A percentile compares a stretch with the other conserved stretches of the same genome.
phyloP scores from a whole-genome alignment of 352 stramenopile species.

The Phytophthora tentaculata region DNA sequence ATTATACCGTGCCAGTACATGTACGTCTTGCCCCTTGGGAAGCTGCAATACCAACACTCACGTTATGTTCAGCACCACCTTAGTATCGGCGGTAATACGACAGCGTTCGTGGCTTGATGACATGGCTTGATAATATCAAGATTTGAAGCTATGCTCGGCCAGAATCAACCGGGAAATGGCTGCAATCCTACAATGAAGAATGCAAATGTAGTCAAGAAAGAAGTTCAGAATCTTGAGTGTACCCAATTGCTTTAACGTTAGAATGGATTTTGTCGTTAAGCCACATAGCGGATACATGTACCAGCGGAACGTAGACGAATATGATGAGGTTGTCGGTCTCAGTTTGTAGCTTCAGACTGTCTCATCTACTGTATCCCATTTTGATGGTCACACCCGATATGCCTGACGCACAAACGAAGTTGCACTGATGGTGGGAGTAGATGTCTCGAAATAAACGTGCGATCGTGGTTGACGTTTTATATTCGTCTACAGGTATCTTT shows the following conservation, averaged over 20 bases:
- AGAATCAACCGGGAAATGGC: slow-evolving; percentile 25
- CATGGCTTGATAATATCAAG: slow-evolving; percentile 41
- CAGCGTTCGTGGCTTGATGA: neutral
- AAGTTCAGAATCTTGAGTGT: slow-evolving; percentile 20
- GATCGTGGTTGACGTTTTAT: neutral
- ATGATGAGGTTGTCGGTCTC: neutral
- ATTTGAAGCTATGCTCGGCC: slow-evolving; percentile 25
- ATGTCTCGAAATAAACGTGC: slow-evolving; percentile 10
- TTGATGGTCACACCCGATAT: slow-evolving; percentile 6
- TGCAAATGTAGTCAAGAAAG: neutral
- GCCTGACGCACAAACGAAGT: slow-evolving; percentile 7
- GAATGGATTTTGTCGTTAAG: slow-evolving; percentile 26
- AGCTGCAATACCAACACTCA: slow-evolving; percentile 37
- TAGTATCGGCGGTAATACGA: slow-evolving; percentile 4
- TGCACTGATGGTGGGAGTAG: neutral
- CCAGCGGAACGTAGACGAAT: slow-evolving; percentile 24
- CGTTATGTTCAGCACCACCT: slow-evolving; percentile 7
- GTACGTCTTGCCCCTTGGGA: neutral
- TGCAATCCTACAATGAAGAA: slow-evolving; percentile 9
- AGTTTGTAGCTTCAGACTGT: slow-evolving; percentile 28
- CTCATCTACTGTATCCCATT: slow-evolving; percentile 34
- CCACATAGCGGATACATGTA: neutral
- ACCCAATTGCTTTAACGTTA: slow-evolving; percentile 23
- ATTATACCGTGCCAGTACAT: slow-evolving; percentile 1
- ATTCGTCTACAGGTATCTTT: slow-evolving; percentile 5